These are phyloP conservation scores for Sporobolomyces roseus DNA, from an alignment of 768 basidiomycete genomes.

Conservation along the genomic window DNA sequence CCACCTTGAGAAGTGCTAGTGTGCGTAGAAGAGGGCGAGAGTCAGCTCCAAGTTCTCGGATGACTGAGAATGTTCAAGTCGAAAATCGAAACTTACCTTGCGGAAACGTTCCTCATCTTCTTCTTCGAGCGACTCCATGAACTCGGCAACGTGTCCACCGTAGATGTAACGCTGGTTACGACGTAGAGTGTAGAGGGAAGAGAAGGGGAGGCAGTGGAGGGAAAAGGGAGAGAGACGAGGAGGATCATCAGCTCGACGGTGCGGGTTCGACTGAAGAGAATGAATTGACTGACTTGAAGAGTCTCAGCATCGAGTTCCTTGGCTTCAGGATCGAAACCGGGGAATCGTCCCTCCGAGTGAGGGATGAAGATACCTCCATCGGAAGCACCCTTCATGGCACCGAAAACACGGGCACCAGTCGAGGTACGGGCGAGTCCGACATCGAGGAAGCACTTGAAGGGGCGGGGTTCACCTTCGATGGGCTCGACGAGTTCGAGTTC, in stretches of 20 bases:
- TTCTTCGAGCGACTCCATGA: slow-evolving; percentile 99
- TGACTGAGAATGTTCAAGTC: slow-evolving; percentile 28
- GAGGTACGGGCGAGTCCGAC: slow-evolving; percentile 97
- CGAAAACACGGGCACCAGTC: slow-evolving; percentile 94
- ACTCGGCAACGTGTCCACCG: slow-evolving; percentile 80
- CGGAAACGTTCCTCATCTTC: slow-evolving; percentile 77
- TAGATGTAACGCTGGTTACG: slow-evolving; percentile 96
- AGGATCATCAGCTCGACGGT: too few species aligned
- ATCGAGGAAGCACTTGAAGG: slow-evolving; percentile 99
- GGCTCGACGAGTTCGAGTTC: slow-evolving; percentile 75
- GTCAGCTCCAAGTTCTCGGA: not conserved
- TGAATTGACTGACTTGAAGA: slow-evolving; percentile 49
- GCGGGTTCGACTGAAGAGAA: not conserved
- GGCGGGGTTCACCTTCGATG: slow-evolving; percentile 87
- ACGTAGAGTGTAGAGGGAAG: not conserved
- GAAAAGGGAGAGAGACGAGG: too few species aligned
- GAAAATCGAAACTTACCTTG: slow-evolving; percentile 48
- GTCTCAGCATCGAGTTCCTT: slow-evolving; percentile 92
- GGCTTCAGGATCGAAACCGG: slow-evolving; percentile 86
- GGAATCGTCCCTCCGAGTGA: slow-evolving; percentile 93
- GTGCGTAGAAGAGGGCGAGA: slow-evolving; percentile 1
- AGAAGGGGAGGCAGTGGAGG: not conserved
- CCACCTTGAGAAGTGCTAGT: slow-evolving; percentile 82
- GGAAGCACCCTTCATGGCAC: slow-evolving; percentile 95
- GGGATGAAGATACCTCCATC: slow-evolving; percentile 98